Evolutionary conservation across 2,329 filamentous ascomycete species (phyloP).

Genomic region (Pseudophaeomoniella oleicola): DNA sequence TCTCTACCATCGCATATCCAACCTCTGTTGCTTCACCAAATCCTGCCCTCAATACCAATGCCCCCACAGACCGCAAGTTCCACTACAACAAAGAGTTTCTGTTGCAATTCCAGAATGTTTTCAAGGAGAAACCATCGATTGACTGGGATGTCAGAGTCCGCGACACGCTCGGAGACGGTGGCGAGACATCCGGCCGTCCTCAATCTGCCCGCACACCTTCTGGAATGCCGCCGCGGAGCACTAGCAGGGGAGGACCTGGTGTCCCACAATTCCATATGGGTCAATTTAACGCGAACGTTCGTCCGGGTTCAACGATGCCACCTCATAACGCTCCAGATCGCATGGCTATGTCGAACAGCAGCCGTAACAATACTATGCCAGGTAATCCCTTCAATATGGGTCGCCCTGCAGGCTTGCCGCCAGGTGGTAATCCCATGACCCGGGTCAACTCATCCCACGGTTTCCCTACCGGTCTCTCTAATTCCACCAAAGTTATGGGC

Average conservation of each 20-base stretch:
- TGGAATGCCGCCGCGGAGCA: constrained; percentile 32
- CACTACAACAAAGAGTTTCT: constrained; percentile 94
- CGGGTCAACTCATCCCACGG: constrained; percentile 43
- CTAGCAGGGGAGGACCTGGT: constrained; percentile 37
- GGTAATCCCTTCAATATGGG: constrained; percentile 42
- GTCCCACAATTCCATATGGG: constrained; percentile 52
- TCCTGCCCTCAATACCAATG: constrained; percentile 65
- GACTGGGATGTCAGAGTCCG: constrained; percentile 87
- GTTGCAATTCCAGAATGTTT: constrained; percentile 89
- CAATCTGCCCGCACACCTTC: constrained; percentile 38
- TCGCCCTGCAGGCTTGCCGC: constrained; percentile 48
- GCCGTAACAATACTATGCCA: constrained; percentile 20
- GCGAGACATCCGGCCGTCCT: constrained; percentile 50
- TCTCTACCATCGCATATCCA: constrained; percentile 69
- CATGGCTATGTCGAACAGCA: constrained; percentile 49
- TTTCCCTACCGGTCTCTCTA: constrained; percentile 43
- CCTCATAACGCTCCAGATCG: constrained; percentile 65
- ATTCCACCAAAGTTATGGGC: constrained; percentile 55
- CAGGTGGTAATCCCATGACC: constrained; percentile 46
- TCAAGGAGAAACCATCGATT: constrained; percentile 87
- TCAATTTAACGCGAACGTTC: constrained; percentile 38
- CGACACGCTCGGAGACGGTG: constrained; percentile 66
- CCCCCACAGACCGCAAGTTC: constrained; percentile 64
- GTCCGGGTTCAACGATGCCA: constrained; percentile 44
- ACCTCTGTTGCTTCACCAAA: constrained; percentile 76